Base-by-base conservation (phyloP, 2,329 filamentous ascomycete species). In the Raffaelea ambrosiae region DNA sequence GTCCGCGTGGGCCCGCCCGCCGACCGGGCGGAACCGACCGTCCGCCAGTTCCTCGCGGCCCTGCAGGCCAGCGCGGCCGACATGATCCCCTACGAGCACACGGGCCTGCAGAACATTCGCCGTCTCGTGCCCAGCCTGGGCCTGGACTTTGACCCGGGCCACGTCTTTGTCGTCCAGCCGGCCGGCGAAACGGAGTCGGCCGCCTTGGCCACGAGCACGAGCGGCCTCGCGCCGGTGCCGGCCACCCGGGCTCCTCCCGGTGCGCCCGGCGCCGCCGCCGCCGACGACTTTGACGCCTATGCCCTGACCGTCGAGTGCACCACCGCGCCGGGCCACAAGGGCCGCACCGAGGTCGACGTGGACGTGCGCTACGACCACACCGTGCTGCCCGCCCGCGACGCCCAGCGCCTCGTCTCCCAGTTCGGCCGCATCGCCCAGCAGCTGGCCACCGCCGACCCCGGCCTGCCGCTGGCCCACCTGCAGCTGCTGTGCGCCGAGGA, bases 21-120 rank as follows among this genome's bases (percentile, higher is more conserved):
- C 71, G 43, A 16, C 66, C 7, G 5, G 8, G 14, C 8, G 5
- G 39, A 67, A 33, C 5, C 57, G 63, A 69, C 4, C 57, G 66
- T 79, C 2, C 56, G 60, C 0, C 68, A 78, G 41, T 83, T 75
- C 52, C 46, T 60, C 20, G 21, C 42, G 3, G 29, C n/a, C 0
- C 48, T 60, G 10, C 51, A 54, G 19, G 39, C 48, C 9, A 49
- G 54, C 11, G 42, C 50, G n/a, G 22, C 53, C 3, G 31, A 45
- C 1, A 53, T 51, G 53, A 82, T 84, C 5, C 75, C 79, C 0
- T 74, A 84, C 57, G 78, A 86, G 59, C 81, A 87, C 58, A 69
- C 76, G 44, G 78, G 78, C 19, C 63, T 81, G 40, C 77, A 81
- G 55, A 66, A 79, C 52, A 82, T 83, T 50, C 74, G 78, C 8